Evolutionary conservation across 805 yeast species (phyloP), one percentile per base, ranked within the genome.

Genomic region (Barnettozyma salicaria): DNA sequence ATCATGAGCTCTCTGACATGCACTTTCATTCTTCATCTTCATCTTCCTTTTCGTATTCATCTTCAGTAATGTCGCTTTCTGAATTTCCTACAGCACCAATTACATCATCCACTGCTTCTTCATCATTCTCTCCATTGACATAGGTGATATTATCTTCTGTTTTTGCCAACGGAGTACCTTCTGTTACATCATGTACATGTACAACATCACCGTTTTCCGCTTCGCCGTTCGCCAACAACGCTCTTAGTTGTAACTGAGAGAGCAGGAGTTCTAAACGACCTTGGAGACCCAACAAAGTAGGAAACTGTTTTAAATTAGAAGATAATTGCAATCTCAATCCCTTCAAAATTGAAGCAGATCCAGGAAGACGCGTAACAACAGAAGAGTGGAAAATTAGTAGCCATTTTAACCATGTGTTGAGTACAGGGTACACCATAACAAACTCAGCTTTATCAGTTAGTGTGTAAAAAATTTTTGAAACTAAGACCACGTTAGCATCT

Each of bases 191-290:
- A 8, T 22, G 32, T 2, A 43, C 45, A 19, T 34, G 53, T 11
- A 52, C 67, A 27, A 52, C 55, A 5, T 50, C 57, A 19, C 44
- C 59, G 17, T 43, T 52, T 6, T 48, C 63, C 6, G 45, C 52
- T 40, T 52, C 59, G 47, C 72, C 65, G 7, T 55, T 53, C 9
- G 64, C 55, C 50, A 72, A 61, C 30, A 72, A 78, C 26, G 61
- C 58, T 53, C 97, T 77, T 46, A 90, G 63, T 40, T 74, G 70
- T 9, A 86, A 69, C 61, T 90, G 97, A 4, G 87, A 73, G 45
- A 73, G 73, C 29, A 90, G 67, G 57, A 90, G 69, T 51, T 80
- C 83, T 32, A 90, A 65, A 45, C 92, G 75, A 32, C 98, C 98
- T 58, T 89, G 94, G 21, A 90, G 69, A 2, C 92, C 78, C 19